Evolutionary conservation across 1,139 yeast species (phyloP), one percentile per base, ranked within the genome.

Genomic region (Magnusiomyces sp.): DNA sequence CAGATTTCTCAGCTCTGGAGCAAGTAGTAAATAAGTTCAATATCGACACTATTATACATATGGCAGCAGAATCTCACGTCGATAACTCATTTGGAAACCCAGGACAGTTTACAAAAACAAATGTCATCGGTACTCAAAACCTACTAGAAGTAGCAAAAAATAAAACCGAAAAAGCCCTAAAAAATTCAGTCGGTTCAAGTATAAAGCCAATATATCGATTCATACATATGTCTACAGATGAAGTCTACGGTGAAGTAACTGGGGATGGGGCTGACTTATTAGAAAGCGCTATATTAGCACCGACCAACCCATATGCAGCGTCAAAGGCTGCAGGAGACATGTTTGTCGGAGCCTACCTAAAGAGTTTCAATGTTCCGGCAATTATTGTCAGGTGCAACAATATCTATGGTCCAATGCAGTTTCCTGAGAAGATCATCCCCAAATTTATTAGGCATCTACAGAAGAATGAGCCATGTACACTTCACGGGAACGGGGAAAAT

Each of bases 281-380:
- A 7, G 81, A 76, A 56, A 51, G 63, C 0, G 66, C 71, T 1
- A 57, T 58, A 1, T 60, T 79, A 32, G 63, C 66, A 13, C 84
- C 84, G 1, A 73, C 83, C 0, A 79, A 77, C 55, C 83, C 83
- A 1, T 79, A 79, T 55, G 70, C 83, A 1, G 82, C 83, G 0
- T 69, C 80, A 19, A 79, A 79, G 57, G 83, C 83, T 1, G 71
- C 81, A 1, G 68, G 75, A 2, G 84, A 79, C 54, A 62, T 79
- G 64, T 70, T 79, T 2, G 70, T 76, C 3, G 62, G 70, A 40
- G 72, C 82, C 0, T 79, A 79, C 56, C 59, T 63, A 43, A 67
- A 67, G 51, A 73, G 79, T 20, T 79, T 65, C 59, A 63, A 67
- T 5, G 51, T 77, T 11, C 79, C 79, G 1, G 65, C 71, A 3